Percentiles rank a stretch among this genome's conserved stretches.
These are phyloP conservation scores for Daldinia bambusicola DNA, from an alignment of 495 filamentous ascomycete genomes.

Conservation along the genomic window DNA sequence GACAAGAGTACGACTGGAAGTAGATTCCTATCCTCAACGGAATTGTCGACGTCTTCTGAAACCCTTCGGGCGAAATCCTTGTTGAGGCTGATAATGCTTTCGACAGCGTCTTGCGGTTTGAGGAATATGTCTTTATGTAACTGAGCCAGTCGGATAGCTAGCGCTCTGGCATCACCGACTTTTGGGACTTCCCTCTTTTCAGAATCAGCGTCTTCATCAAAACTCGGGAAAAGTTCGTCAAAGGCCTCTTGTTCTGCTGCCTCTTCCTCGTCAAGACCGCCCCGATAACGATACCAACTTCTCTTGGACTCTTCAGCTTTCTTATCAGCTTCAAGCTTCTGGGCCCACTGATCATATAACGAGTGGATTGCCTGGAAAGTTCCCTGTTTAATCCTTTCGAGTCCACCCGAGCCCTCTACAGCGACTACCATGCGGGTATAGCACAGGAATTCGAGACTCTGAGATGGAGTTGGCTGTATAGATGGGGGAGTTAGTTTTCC, in stretches of 20 bases:
- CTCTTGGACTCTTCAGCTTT: constrained; percentile 73
- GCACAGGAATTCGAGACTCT: constrained; percentile 60
- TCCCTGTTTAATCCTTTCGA: constrained; percentile 51
- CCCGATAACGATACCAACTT: constrained; percentile 83
- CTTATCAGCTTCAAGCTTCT: constrained; percentile 75
- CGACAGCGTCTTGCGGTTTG: constrained; percentile 44
- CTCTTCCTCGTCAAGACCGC: constrained; percentile 75
- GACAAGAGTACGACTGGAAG: constrained; percentile 73
- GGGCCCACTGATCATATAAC: constrained; percentile 82
- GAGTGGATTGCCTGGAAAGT: constrained; percentile 68
- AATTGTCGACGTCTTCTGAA: constrained; percentile 48
- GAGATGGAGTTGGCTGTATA: constrained; percentile 45
- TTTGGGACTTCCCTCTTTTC: constrained; percentile 25
- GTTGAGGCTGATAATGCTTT: constrained; percentile 53
- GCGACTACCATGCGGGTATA: constrained; percentile 53
- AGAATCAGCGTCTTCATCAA: constrained; percentile 61
- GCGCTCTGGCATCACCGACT: constrained; percentile 51
- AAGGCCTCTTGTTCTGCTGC: constrained; percentile 82
- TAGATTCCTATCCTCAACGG: constrained; percentile 56
- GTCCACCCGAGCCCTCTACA: constrained; percentile 52
- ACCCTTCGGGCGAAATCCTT: constrained; percentile 51
- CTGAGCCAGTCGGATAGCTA: constrained; percentile 57
- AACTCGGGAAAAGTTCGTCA: constrained; percentile 81
- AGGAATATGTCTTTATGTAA: constrained; percentile 63
- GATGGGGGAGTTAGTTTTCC: constrained; percentile 50